These are phyloP conservation scores for Trichomonas tenax DNA, from an alignment of 208 protist species.

Conservation along the genomic window DNA sequence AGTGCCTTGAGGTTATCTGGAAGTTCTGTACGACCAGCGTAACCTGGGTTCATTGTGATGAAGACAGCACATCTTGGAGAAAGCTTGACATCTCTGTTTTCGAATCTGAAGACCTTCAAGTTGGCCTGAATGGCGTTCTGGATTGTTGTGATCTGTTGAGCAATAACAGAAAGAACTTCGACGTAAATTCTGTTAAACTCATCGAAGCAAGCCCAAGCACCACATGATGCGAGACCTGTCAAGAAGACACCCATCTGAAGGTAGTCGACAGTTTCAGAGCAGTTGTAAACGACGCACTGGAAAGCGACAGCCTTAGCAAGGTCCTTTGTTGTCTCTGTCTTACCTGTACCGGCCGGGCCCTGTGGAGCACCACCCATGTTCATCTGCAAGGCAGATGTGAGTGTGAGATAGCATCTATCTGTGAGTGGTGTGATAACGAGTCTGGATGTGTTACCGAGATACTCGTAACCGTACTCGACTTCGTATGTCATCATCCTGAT, in stretches of 20 bases:
- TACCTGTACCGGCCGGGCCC: constrained; percentile 55
- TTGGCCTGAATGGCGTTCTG: constrained; percentile 41
- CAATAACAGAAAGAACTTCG: constrained; percentile 46
- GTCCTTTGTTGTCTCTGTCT: constrained; percentile 56
- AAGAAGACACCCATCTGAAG: constrained; percentile 43
- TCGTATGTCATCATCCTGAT: constrained; percentile 39
- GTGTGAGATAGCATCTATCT: constrained; percentile 56
- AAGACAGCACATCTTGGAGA: constrained; percentile 56
- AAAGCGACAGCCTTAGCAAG: constrained; percentile 50
- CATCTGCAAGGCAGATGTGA: constrained; percentile 53
- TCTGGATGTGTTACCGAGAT: constrained; percentile 42
- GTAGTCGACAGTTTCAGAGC: constrained; percentile 69
- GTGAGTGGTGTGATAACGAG: constrained; percentile 47
- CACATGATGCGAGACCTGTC: constrained; percentile 36
- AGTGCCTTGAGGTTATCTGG: constrained; percentile 80
- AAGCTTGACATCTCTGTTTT: constrained; percentile 42
- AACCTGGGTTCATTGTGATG: constrained; percentile 81
- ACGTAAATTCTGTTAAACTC: constrained; percentile 55
- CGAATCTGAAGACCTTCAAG: constrained; percentile 40
- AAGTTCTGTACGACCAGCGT: constrained; percentile 85
- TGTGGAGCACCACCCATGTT: constrained; percentile 51
- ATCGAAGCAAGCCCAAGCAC: constrained; percentile 54
- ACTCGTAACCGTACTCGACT: constrained; percentile 45
- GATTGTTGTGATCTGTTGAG: constrained; percentile 43
- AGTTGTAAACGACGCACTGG: constrained; percentile 84